phyloP scores from a whole-genome alignment of 2,329 filamentous ascomycete genomes.

The Thielaviopsis populi region DNA sequence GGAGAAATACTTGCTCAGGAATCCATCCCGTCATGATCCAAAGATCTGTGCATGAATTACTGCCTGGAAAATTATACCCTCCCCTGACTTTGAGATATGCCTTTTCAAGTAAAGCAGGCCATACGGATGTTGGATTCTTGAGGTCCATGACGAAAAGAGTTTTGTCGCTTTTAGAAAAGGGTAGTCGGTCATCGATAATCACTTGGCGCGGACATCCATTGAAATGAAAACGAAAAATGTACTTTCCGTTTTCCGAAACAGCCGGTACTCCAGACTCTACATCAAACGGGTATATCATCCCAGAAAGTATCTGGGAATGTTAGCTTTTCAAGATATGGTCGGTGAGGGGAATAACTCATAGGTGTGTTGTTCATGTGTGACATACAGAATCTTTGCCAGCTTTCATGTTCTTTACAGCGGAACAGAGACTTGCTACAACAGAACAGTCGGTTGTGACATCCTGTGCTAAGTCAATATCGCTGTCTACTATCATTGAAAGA shows the following conservation, averaged over 20 bases:
- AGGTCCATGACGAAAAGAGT: conserved; percentile 79
- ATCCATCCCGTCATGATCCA: conserved; percentile 94
- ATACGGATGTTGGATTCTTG: conserved; percentile 64
- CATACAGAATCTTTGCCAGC: conserved; percentile 53
- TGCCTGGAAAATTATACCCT: conserved; percentile 94
- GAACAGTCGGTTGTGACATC: conserved; percentile 95
- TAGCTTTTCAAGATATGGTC: background rate
- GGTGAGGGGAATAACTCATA: too few species aligned
- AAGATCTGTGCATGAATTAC: conserved; percentile 89
- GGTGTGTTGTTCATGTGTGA: background rate
- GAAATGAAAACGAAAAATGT: conserved; percentile 84
- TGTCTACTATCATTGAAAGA: conserved; percentile 47
- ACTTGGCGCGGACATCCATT: conserved; percentile 86
- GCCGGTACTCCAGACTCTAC: conserved; percentile 38
- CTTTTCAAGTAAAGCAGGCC: conserved; percentile 89
- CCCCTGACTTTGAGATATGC: conserved; percentile 91
- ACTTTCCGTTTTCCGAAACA: conserved; percentile 69
- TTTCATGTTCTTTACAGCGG: conserved; percentile 54
- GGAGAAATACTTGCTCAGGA: conserved; percentile 84
- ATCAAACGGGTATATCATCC: conserved; percentile 64
- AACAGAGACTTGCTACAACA: conserved; percentile 87
- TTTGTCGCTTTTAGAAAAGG: conserved; percentile 57
- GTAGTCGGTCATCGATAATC: conserved; percentile 75
- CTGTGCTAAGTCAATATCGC: conserved; percentile 71
- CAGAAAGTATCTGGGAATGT: conserved; percentile 46